Evolutionary conservation across 768 basidiomycete genomes (phyloP), one percentile per base, ranked within the genome.

Genomic region (Lactarius akahatsu): DNA sequence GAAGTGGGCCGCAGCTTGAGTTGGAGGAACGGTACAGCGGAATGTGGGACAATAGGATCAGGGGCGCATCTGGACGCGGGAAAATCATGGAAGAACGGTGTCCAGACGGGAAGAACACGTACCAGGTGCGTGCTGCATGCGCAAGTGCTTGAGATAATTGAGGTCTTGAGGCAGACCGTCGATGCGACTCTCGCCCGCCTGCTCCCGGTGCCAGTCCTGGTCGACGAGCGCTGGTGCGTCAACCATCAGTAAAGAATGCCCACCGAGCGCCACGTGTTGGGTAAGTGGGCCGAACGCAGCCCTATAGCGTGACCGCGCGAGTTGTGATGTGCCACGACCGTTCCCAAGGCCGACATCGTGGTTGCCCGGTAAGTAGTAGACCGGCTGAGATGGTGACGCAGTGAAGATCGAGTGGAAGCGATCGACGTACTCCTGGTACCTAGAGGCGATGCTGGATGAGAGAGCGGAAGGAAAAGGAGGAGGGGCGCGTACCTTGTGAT

Each of bases 351-450:
- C 92, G 40, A 90, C 81, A 72, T 98, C 96, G 73, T 95, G 94
- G 74, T 98, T 98, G 7, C 96, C 96, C 3, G 94, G 89, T 34
- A 96, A 81, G 73, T 86, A 90, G 75, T 87, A 89, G 65, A 81
- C 78, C 0, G 89, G 87, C 3, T 84, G 78, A 20, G 72, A 70
- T 8, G 75, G 69, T 11, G 79, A 70, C 7, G 82, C 75, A 26
- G 79, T 76, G 77, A 96, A 96, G 40, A 94, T 93, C 55, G 78
- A 78, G 64, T 79, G 81, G 79, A 93, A 97, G 57, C 89, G 83
- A 26, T 73, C 73, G 65, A 81, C 84, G 72, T 95, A 95, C 4
- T 74, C 67, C 63, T 88, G 84, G 72, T 96, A 96, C 76, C 96
- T 97, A 40, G 8, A 20, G 9, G 15, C 18, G 8, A 4, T 23